Percentiles rank a stretch among this genome's conserved stretches.
These are phyloP conservation scores for Flaveria floridana DNA, from an alignment of 140 eudicot genomes.

Conservation along the genomic window DNA sequence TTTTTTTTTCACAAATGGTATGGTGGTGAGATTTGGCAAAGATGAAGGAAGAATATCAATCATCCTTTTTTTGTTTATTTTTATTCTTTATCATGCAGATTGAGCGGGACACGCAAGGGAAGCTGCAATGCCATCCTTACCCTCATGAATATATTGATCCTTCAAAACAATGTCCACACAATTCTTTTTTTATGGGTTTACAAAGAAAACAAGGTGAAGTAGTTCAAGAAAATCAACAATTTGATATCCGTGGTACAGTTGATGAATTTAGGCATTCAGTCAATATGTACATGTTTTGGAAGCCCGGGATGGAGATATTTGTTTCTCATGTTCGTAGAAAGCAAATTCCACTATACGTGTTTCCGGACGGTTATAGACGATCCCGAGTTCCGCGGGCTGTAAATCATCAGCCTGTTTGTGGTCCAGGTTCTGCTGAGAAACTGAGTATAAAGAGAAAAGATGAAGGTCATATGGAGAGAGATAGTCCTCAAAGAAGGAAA, in stretches of 20 bases:
- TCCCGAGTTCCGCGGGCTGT: constrained; percentile 46
- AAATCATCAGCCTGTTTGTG: constrained; percentile 31
- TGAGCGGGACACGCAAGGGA: constrained; percentile 69
- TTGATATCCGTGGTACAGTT: constrained; percentile 73
- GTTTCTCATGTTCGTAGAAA: constrained; percentile 83
- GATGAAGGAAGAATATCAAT: neutral
- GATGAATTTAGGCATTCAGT: constrained; percentile 67
- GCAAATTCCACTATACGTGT: constrained; percentile 72
- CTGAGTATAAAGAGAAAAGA: constrained; percentile 47
- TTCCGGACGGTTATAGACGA: constrained; percentile 73
- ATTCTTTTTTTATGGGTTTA: constrained; percentile 69
- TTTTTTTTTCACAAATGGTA: neutral
- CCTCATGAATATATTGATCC: constrained; percentile 70
- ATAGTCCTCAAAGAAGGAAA: constrained; percentile 44
- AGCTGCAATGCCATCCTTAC: constrained; percentile 84
- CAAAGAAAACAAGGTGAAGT: constrained; percentile 57
- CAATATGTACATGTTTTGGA: constrained; percentile 51
- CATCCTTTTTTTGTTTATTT: neutral
- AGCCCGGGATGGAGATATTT: constrained; percentile 79
- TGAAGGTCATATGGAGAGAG: constrained; percentile 34
- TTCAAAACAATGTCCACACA: constrained; percentile 45
- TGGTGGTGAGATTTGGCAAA: neutral
- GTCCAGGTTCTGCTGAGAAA: constrained; percentile 44
- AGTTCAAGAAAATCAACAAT: constrained; percentile 50
- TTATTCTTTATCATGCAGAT: constrained; percentile 42